These are phyloP conservation scores for Populus davidiana DNA, from an alignment of 345 rosid species.

Conservation along the genomic window DNA sequence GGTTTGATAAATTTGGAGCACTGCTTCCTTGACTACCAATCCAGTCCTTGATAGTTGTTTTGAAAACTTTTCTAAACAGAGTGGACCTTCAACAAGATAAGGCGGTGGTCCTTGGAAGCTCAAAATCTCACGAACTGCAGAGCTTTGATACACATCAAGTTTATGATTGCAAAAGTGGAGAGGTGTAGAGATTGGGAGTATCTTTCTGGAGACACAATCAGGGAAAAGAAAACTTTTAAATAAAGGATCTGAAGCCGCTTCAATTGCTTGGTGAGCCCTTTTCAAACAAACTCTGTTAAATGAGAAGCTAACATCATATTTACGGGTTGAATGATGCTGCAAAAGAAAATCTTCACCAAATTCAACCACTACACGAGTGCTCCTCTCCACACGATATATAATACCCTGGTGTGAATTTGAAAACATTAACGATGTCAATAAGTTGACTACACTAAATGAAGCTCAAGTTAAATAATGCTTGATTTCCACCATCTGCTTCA, in stretches of 20 bases:
- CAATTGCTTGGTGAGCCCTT: constrained; percentile 42
- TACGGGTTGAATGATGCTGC: constrained; percentile 25
- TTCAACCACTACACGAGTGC: constrained; percentile 28
- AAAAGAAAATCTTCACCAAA: constrained; percentile 32
- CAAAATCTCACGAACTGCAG: constrained; percentile 22
- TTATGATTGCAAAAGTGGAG: not conserved
- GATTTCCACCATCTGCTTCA: not conserved
- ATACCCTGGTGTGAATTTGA: constrained; percentile 32
- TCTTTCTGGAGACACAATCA: not conserved
- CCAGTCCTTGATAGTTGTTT: constrained; percentile 28
- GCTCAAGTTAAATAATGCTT: not conserved
- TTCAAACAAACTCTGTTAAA: constrained; percentile 42
- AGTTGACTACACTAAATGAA: not conserved
- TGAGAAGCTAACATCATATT: constrained; percentile 42
- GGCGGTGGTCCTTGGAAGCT: constrained; percentile 25
- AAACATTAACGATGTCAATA: not conserved
- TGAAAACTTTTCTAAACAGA: not conserved
- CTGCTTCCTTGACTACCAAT: constrained; percentile 20
- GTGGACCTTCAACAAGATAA: constrained; percentile 32
- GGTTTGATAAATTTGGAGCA: constrained; percentile 18
- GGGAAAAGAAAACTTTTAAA: constrained; percentile 35
- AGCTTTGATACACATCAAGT: constrained; percentile 12
- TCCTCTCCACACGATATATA: constrained; percentile 25
- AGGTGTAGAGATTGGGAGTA: not conserved
- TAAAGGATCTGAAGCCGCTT: constrained; percentile 26